Percentiles rank a stretch among this genome's conserved stretches.
These are phyloP conservation scores for Hypoxylon subgilvum DNA, from an alignment of 495 filamentous ascomycete genomes.

Conservation along the genomic window DNA sequence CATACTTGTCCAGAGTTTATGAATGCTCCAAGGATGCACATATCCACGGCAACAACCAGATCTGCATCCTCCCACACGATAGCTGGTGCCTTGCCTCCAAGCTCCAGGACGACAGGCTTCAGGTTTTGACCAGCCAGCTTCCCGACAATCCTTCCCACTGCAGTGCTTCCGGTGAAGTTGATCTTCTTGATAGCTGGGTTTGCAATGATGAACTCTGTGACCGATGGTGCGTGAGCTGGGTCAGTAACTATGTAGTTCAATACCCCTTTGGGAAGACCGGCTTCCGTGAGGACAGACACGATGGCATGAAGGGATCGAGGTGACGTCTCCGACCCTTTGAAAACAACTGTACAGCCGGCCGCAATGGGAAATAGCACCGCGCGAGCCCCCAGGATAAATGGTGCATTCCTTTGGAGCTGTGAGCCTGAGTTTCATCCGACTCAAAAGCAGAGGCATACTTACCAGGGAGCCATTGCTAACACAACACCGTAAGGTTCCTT, in stretches of 20 bases:
- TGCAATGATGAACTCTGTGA: constrained; percentile 64
- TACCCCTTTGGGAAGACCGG: constrained; percentile 69
- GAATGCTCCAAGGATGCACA: constrained; percentile 60
- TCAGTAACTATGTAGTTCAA: constrained; percentile 64
- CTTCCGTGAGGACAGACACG: constrained; percentile 71
- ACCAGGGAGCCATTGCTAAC: constrained; percentile 86
- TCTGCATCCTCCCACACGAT: constrained; percentile 72
- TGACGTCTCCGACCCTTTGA: constrained; percentile 79
- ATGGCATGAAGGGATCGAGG: constrained; percentile 79
- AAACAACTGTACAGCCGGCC: constrained; percentile 75
- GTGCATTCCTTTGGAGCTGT: constrained; percentile 68
- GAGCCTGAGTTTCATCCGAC: constrained; percentile 28
- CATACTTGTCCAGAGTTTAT: constrained; percentile 80
- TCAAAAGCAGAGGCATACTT: constrained; percentile 23
- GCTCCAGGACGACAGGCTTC: constrained; percentile 72
- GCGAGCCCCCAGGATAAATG: constrained; percentile 71
- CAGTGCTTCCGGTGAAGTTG: constrained; percentile 71
- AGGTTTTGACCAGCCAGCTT: constrained; percentile 64
- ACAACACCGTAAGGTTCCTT: constrained; percentile 85
- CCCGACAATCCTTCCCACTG: constrained; percentile 64
- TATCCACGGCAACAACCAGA: constrained; percentile 60
- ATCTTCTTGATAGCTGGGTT: constrained; percentile 64
- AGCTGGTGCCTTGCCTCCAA: constrained; percentile 70
- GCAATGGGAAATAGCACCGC: constrained; percentile 78
- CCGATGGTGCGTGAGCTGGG: constrained; percentile 57